These are phyloP conservation scores for Fraxinus anomala DNA, from an alignment of 257 asterid species.

Conservation along the genomic window DNA sequence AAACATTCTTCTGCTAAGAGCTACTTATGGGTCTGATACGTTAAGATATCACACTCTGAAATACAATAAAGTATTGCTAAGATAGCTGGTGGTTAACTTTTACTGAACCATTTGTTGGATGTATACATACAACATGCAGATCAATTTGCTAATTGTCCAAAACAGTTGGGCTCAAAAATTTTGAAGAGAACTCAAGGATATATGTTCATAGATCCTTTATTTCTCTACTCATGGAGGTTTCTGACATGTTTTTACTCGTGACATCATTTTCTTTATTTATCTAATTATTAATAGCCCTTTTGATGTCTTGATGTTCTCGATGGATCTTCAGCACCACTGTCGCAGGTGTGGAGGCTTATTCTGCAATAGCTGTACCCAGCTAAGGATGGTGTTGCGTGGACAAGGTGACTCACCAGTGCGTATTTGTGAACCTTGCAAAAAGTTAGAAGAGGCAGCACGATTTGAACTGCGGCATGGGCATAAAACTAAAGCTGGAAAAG, in stretches of 20 bases:
- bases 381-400: slow-evolving; percentile 89
- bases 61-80: neutral
- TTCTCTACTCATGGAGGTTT: neutral
- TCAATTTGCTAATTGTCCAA: neutral
- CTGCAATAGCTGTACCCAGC: slow-evolving; percentile 81
- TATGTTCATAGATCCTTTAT: neutral
- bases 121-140: neutral
- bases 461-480: slow-evolving; percentile 83
- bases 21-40: neutral
- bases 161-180: neutral
- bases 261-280: neutral
- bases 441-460: slow-evolving; percentile 87
- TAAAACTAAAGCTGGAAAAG: slow-evolving; percentile 66
- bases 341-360: slow-evolving; percentile 97
- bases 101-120: neutral
- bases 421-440: slow-evolving; percentile 91
- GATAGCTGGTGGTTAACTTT: neutral
- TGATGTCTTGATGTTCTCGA: slow-evolving; percentile 26
- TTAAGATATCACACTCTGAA: neutral
- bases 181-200: neutral
- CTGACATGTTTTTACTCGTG: neutral
- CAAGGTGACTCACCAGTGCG: slow-evolving; percentile 99
- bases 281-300: neutral
- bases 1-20: neutral
- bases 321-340: slow-evolving; percentile 88